These are phyloP conservation scores for Ustilago bromivora DNA, from an alignment of 1,284 basidiomycete species.

Conservation along the genomic window DNA sequence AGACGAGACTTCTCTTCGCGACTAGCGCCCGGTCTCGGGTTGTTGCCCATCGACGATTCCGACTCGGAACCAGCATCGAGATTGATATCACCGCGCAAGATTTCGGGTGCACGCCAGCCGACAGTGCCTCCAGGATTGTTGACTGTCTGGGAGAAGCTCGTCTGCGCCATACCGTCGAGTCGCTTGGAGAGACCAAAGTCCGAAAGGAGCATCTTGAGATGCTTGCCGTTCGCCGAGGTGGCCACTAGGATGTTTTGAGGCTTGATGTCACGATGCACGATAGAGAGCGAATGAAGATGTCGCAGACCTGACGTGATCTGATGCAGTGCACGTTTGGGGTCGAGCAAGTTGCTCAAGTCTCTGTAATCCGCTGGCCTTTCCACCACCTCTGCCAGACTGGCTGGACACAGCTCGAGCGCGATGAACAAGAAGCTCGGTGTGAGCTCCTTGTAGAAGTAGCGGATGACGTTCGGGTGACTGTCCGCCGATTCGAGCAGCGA, in stretches of 20 bases:
- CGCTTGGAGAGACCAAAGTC: constrained; percentile 69
- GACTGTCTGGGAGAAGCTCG: constrained; percentile 66
- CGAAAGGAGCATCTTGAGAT: constrained; percentile 67
- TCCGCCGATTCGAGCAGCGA: constrained; percentile 88
- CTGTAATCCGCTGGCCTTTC: constrained; percentile 73
- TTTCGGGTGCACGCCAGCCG: constrained; percentile 69
- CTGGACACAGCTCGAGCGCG: constrained; percentile 94
- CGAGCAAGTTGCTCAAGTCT: constrained; percentile 57
- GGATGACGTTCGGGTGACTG: constrained; percentile 97
- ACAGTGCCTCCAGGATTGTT: constrained; percentile 67
- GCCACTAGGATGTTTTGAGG: constrained; percentile 95
- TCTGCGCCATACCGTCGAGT: constrained; percentile 65
- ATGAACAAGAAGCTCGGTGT: constrained; percentile 86
- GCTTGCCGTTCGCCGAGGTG: constrained; percentile 48
- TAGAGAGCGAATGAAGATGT: constrained; percentile 93
- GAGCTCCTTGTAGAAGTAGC: constrained; percentile 95
- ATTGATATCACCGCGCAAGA: constrained; percentile 60
- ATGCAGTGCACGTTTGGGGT: constrained; percentile 86
- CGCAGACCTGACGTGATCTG: constrained; percentile 89
- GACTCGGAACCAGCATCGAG: constrained; percentile 57
- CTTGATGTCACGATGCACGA: constrained; percentile 98
- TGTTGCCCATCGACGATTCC: constrained; percentile 53
- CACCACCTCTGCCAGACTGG: constrained; percentile 90
- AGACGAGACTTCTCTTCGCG: constrained; percentile 55
- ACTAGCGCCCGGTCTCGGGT: constrained; percentile 14